Evolutionary conservation across 139 green algal species (phyloP), one percentile per base, ranked within the genome.

Genomic region (Chlorella ohadii): DNA sequence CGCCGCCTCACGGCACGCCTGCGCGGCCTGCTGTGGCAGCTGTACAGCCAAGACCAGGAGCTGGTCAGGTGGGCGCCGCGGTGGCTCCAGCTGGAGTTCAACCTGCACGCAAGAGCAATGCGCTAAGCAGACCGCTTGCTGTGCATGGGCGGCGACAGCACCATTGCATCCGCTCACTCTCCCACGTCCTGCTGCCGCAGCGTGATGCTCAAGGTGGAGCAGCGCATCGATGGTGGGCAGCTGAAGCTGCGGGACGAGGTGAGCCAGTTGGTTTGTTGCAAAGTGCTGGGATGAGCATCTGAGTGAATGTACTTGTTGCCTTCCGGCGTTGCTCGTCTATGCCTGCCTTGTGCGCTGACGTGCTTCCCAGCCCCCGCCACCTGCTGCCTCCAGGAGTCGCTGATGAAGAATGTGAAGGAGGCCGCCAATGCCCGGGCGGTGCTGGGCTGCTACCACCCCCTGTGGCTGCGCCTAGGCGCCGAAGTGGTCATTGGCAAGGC

Each of bases 391-490:
- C 84, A 92, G 86, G 85, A 88, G 31, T 72, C 80, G 2, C 63
- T 88, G 44, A 70, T 94, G 65, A 79, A 82, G 34, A 91, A 94
- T 51, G 70, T 93, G 20, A 72, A 84, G 47, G 79, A 93, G 78
- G 85, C 72, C 6, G 78, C 87, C 61, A 86, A 87, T 55, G 89
- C 90, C 31, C 28, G 92, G 57, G 81, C 91, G 9, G 91, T 88
- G 36, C 87, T 98, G 44, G 65, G 91, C 33, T 84, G 71, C 39
- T 98, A 98, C 88, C 89, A 98, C 78, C 92, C 94, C 0, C 94
- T 98, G 78, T 98, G 95, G 95, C 91, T 98, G 86, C 85, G 84
- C 17, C 73, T 94, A 22, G 94, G 87, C 1, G 67, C 95, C 39
- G 89, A 96, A 81, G 88, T 84, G 12, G 72, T 93, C 1, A 31